A percentile compares a stretch with the other conserved stretches of the same genome.
Conservation (phyloP, 169 alveolate species). For the Perkinsus marinus region DNA sequence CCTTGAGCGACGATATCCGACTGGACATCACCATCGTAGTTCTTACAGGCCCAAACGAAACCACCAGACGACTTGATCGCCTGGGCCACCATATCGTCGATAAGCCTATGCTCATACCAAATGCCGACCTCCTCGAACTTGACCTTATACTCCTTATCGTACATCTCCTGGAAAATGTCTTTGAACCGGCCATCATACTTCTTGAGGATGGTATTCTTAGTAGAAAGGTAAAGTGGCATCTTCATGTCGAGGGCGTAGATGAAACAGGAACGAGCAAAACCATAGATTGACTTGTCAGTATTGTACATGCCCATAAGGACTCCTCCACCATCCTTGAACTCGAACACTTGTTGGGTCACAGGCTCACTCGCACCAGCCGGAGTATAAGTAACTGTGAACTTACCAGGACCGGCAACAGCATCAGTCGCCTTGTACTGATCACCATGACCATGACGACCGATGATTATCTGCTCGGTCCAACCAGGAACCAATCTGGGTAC, state of each 20-base stretch:
- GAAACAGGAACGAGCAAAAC: constrained; percentile 81
- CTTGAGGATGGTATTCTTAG: constrained; percentile 81
- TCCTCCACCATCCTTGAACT: constrained; percentile 58
- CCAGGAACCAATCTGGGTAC: constrained; percentile 76
- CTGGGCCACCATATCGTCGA: constrained; percentile 93
- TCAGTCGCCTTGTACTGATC: constrained; percentile 77
- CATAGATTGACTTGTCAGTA: constrained; percentile 69
- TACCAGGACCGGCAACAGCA: constrained; percentile 61
- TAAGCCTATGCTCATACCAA: constrained; percentile 79
- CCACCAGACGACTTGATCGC: constrained; percentile 83
- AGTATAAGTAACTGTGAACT: constrained; percentile 51
- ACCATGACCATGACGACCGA: constrained; percentile 79
- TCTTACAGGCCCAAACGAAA: constrained; percentile 95
- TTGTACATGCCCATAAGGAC: constrained; percentile 84
- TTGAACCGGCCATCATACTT: constrained; percentile 83
- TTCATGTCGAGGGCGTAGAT: constrained; percentile 63
- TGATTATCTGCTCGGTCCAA: constrained; percentile 58
- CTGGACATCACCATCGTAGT: constrained; percentile 92
- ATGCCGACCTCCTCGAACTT: constrained; percentile 63
- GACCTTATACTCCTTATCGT: constrained; percentile 60
- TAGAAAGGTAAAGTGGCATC: constrained; percentile 75
- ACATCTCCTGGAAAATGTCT: constrained; percentile 74
- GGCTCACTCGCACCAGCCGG: constrained; percentile 47
- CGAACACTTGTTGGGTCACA: constrained; percentile 28
- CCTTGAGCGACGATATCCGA: constrained; percentile 87